Percentiles rank a stretch among this genome's conserved stretches.
These are phyloP conservation scores for Chiua virens DNA, from an alignment of 768 basidiomycete species.

Conservation along the genomic window DNA sequence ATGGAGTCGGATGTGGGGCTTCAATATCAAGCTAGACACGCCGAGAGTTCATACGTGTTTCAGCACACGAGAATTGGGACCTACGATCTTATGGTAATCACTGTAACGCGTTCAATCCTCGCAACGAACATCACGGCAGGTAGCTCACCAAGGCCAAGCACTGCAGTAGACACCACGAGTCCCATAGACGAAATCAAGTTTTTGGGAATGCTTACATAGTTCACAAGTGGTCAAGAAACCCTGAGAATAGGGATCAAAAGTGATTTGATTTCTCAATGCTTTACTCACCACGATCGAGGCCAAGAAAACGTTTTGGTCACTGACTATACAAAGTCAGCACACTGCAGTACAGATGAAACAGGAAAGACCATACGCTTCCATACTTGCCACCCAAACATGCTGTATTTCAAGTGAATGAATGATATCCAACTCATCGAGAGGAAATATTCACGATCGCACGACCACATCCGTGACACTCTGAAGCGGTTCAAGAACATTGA, in stretches of 20 bases:
- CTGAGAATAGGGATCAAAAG: slow-evolving; percentile 24
- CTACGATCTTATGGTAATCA: slow-evolving; percentile 51
- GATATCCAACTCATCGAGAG: not conserved
- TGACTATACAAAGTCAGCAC: slow-evolving; percentile 36
- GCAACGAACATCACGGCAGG: not conserved
- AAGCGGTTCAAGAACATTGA: not conserved
- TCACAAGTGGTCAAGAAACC: slow-evolving; percentile 38
- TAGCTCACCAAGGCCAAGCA: slow-evolving; percentile 10
- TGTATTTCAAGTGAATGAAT: slow-evolving; percentile 9
- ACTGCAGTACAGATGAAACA: not conserved
- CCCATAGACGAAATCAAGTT: not conserved
- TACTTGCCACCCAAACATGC: slow-evolving; percentile 49
- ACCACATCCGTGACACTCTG: slow-evolving; percentile 51
- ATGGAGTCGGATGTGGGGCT: slow-evolving; percentile 36
- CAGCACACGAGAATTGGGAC: slow-evolving; percentile 9
- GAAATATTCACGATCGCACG: slow-evolving; percentile 37
- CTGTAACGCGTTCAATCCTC: slow-evolving; percentile 27
- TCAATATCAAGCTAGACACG: slow-evolving; percentile 37
- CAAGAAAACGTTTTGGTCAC: slow-evolving; percentile 42
- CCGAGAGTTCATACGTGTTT: not conserved
- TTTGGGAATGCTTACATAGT: slow-evolving; percentile 38
- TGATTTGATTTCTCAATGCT: not conserved
- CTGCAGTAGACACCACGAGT: not conserved
- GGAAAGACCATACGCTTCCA: slow-evolving; percentile 42
- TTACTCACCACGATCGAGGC: slow-evolving; percentile 47